phyloP scores from a whole-genome alignment of 1,139 yeast genomes.

The Yamadazyma spencermartinsiae region DNA sequence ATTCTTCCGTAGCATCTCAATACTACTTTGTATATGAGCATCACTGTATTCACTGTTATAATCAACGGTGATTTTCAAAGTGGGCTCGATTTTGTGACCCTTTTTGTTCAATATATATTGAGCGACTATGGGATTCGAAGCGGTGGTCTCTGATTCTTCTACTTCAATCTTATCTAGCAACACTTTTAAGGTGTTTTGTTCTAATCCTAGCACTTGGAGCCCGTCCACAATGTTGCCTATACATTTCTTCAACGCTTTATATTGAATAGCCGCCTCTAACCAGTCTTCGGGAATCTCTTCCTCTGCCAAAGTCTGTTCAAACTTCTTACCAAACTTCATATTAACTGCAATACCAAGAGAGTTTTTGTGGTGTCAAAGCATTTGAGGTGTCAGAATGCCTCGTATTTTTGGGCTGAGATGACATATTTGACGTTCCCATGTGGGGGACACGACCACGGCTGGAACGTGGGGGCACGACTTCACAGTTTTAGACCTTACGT shows the following conservation, averaged over 20 bases:
- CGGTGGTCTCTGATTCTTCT: constrained; percentile 31
- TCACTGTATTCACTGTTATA: constrained; percentile 32
- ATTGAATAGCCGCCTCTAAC: constrained; percentile 69
- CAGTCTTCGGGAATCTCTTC: constrained; percentile 69
- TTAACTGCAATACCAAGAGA: not conserved
- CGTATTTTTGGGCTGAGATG: not conserved
- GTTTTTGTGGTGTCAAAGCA: too few species aligned
- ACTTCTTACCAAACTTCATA: constrained; percentile 76
- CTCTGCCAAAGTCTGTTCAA: constrained; percentile 60
- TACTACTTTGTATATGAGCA: constrained; percentile 38
- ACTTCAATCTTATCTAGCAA: constrained; percentile 41
- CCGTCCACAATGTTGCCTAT: constrained; percentile 64
- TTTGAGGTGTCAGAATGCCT: too few species aligned
- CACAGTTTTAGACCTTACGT: too few species aligned
- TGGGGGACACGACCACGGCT: not conserved
- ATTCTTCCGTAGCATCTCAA: constrained; percentile 30
- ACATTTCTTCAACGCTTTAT: constrained; percentile 67
- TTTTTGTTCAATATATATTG: constrained; percentile 40
- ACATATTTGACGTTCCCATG: too few species aligned
- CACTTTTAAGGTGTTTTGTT: constrained; percentile 47
- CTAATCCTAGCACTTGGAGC: constrained; percentile 52
- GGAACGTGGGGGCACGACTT: too few species aligned
- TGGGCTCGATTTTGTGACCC: constrained; percentile 30
- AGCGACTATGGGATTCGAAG: constrained; percentile 42
- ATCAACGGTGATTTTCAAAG: constrained; percentile 40